phyloP scores from a whole-genome alignment of 768 basidiomycete species.

The Tulasnella sp. region DNA sequence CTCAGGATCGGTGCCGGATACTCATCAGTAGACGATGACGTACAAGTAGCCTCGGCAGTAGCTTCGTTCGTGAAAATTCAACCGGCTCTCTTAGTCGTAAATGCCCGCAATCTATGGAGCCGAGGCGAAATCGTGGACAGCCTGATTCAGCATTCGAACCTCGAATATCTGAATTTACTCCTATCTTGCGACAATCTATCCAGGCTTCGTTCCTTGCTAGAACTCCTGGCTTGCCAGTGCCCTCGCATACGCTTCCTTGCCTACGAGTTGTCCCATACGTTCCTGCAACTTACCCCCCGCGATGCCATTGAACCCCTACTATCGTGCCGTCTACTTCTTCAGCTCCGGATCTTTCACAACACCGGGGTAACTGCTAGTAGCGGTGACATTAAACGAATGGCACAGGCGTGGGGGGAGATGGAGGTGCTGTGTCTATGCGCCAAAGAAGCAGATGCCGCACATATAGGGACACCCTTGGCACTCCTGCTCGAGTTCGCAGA shows the following conservation, averaged over 20 bases:
- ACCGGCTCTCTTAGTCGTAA: not conserved
- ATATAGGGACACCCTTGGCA: not conserved
- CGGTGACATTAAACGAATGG: not conserved
- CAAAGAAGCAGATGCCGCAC: not conserved
- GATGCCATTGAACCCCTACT: not conserved
- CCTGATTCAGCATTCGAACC: not conserved
- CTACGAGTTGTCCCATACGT: not conserved
- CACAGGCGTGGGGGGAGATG: not conserved
- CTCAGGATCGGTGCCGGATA: not conserved
- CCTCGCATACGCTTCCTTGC: not conserved
- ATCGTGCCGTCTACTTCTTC: not conserved
- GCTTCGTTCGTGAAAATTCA: not conserved
- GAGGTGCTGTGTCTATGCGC: not conserved
- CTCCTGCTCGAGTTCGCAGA: not conserved
- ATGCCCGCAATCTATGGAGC: not conserved
- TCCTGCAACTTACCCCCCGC: not conserved
- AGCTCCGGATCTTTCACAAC: not conserved
- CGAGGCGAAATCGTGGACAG: not conserved
- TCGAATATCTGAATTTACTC: not conserved
- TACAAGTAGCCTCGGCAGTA: not conserved
- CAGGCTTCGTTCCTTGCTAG: not conserved
- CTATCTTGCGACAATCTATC: not conserved
- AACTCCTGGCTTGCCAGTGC: not conserved
- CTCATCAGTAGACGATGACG: not conserved
- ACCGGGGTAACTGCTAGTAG: not conserved